Evolutionary conservation across 2,329 filamentous ascomycete species (phyloP), one percentile per base, ranked within the genome.

Genomic region (Penicillium griseofulvum): DNA sequence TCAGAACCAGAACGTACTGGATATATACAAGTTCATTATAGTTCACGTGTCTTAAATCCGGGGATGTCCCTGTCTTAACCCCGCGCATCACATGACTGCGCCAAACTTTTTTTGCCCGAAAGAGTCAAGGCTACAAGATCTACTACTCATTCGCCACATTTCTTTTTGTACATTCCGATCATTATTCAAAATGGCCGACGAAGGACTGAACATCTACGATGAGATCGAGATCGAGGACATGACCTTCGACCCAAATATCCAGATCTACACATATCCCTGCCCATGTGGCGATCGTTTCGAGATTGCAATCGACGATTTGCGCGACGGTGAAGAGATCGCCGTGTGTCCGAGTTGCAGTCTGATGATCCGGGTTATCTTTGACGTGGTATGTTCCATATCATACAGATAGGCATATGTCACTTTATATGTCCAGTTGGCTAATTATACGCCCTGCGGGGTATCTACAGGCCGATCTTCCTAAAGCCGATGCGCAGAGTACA

Each of bases 191-290:
- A 87, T 87, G 84, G 80, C 85, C 34, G 85, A 87, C 70, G 70
- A 87, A 61, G 81, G 84, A 50, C 75, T 88, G 54, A 86, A 88
- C 64, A 90, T 96, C 72, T 97, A 97, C 80, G 93, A 97, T 70
- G 93, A 97, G 76, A 93, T 97, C 75, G 93, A 97, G 74, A 97
- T 97, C 78, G 93, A 97, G 75, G 94, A 99, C 76, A 96, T 97
- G 91, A 94, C 89, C 68, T 97, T 85, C 73, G 91, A 97, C 74
- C 78, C 86, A 44, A 81, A 82, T 4, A 83, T 91, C 38, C 88
- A 96, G 73, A 87, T 96, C 65, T 99, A 96, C 79, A 89, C 93
- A 77, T 96, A 96, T 74, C 94, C 94, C 14, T 99, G 94, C 73
- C 94, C 94, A 1, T 99, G 94, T 76, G 94, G 94, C 78, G 94